phyloP scores from a whole-genome alignment of 345 rosid species.

The Gossypium herbaceum region DNA sequence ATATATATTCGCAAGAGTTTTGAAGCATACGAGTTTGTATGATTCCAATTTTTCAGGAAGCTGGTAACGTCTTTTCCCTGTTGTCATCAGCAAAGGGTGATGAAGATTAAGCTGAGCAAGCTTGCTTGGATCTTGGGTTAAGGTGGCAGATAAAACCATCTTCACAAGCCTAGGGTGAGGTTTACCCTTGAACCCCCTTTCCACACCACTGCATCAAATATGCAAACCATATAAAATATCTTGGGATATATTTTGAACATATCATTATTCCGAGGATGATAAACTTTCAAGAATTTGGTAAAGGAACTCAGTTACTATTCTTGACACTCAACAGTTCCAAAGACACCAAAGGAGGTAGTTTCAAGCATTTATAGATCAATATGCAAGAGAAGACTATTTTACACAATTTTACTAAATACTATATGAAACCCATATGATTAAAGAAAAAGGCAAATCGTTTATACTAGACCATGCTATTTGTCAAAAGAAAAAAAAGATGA shows the following conservation, averaged over 20 bases:
- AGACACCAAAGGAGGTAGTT: neutral
- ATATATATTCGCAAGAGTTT: conserved; percentile 6
- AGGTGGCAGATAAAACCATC: conserved; percentile 89
- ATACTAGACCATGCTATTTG: neutral
- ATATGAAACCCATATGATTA: neutral
- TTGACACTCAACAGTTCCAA: neutral
- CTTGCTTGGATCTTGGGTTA: conserved; percentile 96
- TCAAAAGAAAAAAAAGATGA: neutral
- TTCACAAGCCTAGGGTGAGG: conserved; percentile 76
- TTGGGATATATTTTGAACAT: neutral
- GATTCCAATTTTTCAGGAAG: conserved; percentile 85
- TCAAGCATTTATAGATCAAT: neutral
- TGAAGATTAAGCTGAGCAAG: conserved; percentile 86
- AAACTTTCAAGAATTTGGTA: conserved; percentile 14
- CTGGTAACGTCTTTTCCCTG: conserved; percentile 66
- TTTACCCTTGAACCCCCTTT: conserved; percentile 80
- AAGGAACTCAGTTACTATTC: conserved; percentile 1
- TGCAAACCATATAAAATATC: neutral
- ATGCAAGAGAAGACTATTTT: neutral
- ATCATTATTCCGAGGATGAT: neutral
- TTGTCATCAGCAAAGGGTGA: conserved; percentile 87
- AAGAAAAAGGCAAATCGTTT: neutral
- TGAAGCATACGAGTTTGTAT: conserved; percentile 60
- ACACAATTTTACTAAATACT: neutral
- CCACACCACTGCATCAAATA: conserved; percentile 60